Evolutionary conservation across 805 yeast genomes (phyloP), one percentile per base, ranked within the genome.

Genomic region (Candida quercuum): DNA sequence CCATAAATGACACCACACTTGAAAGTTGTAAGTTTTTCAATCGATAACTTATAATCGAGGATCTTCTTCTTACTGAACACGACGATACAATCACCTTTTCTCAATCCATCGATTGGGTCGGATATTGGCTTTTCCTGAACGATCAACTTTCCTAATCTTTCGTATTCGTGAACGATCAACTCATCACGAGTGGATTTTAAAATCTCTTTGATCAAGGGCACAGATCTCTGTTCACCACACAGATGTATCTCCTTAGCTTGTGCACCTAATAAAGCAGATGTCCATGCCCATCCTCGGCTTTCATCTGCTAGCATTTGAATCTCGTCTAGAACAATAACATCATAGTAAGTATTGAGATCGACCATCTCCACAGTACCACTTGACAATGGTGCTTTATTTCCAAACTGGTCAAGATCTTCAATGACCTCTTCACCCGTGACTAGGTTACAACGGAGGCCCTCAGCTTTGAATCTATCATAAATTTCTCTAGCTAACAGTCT

Each of bases 351-450:
- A 32, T 65, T 66, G 29, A 78, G 47, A n/a, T 89, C 84, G 15
- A 87, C 69, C 98, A 93, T 91, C 55, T 93, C 99, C 15, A 91
- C 81, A 0, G 99, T 93, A 3, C 97, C 95, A 10, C 93, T 77
- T 1, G 91, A 78, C 14, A 88, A 59, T 2, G 76, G 74, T 6
- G 96, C 91, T n/a, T 71, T 66, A 35, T 76, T 74, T 3, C 96
- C 96, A 45, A 63, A 68, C 25, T 68, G 71, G 54, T 86, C 95
- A 4, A 74, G 47, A 41, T 80, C 83, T 3, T 80, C 75, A 13
- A 86, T 69, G 12, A 91, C 79, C 57, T 93, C 97, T 53, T 93
- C 99, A n/a, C 99, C 99, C 0, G 99, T 93, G 27, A 87, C 66
- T 35, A 93, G 64, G 59, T 89, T 93, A 60, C 97, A 89, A 20